phyloP scores from a whole-genome alignment of 2,329 filamentous ascomycete species.

The Claviceps capensis region DNA sequence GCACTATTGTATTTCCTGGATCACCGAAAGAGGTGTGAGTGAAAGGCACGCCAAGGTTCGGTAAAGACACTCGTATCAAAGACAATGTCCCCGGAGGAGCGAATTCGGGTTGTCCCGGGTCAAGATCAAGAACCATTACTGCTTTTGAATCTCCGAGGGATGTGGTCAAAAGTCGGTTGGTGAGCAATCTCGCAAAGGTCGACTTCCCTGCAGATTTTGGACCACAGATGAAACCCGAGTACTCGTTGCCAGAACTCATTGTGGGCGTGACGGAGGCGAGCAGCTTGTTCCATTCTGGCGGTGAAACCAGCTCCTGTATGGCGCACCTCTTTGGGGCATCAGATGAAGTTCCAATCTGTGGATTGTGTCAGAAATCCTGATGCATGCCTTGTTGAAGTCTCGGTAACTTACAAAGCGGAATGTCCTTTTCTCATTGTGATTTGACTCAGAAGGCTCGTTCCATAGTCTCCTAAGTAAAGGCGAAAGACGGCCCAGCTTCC shows the following conservation, averaged over 20 bases:
- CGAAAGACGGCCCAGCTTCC: slow-evolving; percentile 43
- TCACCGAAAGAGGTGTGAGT: slow-evolving; percentile 36
- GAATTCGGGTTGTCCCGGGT: slow-evolving; percentile 67
- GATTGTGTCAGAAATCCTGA: background rate
- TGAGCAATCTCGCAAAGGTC: slow-evolving; percentile 53
- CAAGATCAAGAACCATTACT: slow-evolving; percentile 51
- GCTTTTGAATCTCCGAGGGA: slow-evolving; percentile 9
- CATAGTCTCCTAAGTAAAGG: slow-evolving; percentile 56
- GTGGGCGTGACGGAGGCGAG: slow-evolving; percentile 29
- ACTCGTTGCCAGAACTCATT: slow-evolving; percentile 19
- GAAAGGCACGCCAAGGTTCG: slow-evolving; percentile 55
- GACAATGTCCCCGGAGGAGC: slow-evolving; percentile 56
- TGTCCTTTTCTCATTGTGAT: slow-evolving; percentile 14
- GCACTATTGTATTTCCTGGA: slow-evolving; percentile 28
- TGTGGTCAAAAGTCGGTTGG: slow-evolving; percentile 50
- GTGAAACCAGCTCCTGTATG: slow-evolving; percentile 41
- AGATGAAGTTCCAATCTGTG: slow-evolving; percentile 38
- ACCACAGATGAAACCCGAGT: slow-evolving; percentile 47
- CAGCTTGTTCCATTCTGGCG: slow-evolving; percentile 47
- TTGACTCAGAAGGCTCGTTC: slow-evolving; percentile 29
- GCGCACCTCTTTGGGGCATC: slow-evolving; percentile 35
- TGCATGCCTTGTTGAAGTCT: slow-evolving; percentile 10
- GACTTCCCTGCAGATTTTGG: slow-evolving; percentile 65
- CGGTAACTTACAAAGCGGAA: slow-evolving; percentile 35
- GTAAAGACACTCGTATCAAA: slow-evolving; percentile 43